phyloP scores from a whole-genome alignment of 176 grass and related monocot species.

The Eremochloa ophiuroides region DNA sequence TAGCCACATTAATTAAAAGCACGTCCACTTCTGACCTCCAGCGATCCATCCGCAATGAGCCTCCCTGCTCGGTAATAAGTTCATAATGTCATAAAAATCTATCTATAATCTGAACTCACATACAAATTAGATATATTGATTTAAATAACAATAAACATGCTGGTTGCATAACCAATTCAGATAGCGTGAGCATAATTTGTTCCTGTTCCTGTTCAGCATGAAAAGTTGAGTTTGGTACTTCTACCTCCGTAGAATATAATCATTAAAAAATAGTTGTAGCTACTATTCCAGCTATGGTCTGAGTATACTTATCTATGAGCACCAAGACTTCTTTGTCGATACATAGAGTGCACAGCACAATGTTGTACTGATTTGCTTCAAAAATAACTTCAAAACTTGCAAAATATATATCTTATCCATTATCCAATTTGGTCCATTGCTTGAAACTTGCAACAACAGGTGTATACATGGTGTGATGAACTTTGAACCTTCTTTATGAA shows the following conservation, averaged over 20 bases:
- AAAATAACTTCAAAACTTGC: background rate
- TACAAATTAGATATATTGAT: too few relatives aligned
- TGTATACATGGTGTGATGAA: background rate
- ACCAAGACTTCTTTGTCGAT: too few relatives aligned
- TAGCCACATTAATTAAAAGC: slow-evolving; percentile 73
- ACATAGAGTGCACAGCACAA: background rate
- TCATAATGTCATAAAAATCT: background rate
- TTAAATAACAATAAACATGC: background rate
- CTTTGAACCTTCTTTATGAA: background rate
- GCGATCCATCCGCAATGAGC: slow-evolving; percentile 49
- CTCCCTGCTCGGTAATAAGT: slow-evolving; percentile 47
- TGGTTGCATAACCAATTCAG: background rate
- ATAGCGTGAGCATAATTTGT: background rate
- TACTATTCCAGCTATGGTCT: background rate
- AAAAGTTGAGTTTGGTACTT: background rate
- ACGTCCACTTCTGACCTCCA: slow-evolving; percentile 64
- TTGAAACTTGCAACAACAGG: background rate
- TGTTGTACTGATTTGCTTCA: background rate
- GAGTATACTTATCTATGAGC: background rate
- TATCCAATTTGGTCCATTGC: background rate
- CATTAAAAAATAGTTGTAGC: background rate
- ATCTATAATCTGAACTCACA: too few relatives aligned
- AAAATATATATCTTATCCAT: background rate
- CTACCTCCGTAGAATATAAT: background rate
- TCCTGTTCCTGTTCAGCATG: background rate